Evolutionary conservation across 75 land plant species (phyloP), one percentile per base, ranked within the genome.

Genomic region (Cunninghamia lanceolata): DNA sequence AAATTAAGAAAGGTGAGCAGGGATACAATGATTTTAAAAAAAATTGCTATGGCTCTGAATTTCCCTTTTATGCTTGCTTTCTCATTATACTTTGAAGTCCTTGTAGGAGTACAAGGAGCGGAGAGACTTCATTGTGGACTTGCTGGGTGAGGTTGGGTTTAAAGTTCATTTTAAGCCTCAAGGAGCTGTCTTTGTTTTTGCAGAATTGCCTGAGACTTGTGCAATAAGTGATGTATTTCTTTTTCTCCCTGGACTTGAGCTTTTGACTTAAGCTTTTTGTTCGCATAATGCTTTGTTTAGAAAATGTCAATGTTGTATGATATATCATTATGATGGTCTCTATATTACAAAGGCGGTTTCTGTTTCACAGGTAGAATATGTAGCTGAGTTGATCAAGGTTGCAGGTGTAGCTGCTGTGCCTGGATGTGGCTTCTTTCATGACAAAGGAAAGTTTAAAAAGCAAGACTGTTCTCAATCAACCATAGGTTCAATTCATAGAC

Each of bases 371-470:
- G 88, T 97, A 15, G 98, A 96, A 80, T 97, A 91, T 91, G 98
- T 92, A 38, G 83, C 86, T 9, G 87, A 95, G 75, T 86, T 96
- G 81, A 95, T 97, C 42, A 84, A 90, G 84, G 82, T 89, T 84
- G 95, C 96, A 8, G 99, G 98, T 9, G 95, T 97, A 43, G 99
- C 96, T 40, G 92, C 95, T 39, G 99, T 97, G 1, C 99, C 99
- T 84, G 99, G 99, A 15, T 76, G 91, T 87, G 95, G 96, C 50
- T 97, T 97, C 56, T 97, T 97, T 77, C 99, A 94, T 82, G 82
- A 84, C 17, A 79, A 84, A 78, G 52, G 40, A 28, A 25, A 47
- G 63, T 40, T 28, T 10, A 21, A 43, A 4, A 50, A 47, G 46
- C 43, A 28, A 17, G 59, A 40, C 30, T 46, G 28, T 19, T 30